Percentiles rank a stretch among this genome's conserved stretches.
phyloP scores from a whole-genome alignment of 2,329 filamentous ascomycete genomes.

The Epichloe gansuensis region DNA sequence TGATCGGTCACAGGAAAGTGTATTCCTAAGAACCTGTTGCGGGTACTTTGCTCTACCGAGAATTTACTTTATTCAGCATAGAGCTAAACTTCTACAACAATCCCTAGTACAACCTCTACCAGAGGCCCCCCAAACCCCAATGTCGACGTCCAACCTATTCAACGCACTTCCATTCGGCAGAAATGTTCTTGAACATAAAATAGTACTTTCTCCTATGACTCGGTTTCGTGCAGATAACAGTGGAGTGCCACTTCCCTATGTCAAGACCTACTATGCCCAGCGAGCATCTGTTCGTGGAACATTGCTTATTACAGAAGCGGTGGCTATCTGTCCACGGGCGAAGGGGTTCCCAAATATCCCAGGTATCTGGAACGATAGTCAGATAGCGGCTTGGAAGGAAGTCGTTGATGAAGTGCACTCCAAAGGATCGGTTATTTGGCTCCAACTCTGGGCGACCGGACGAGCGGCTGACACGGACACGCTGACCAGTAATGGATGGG shows the following conservation, averaged over 20 bases:
- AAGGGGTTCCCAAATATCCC: conserved; percentile 33
- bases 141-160: conserved; percentile 22
- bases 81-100: too few species aligned
- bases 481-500: background rate
- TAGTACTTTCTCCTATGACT: conserved; percentile 46
- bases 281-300: conserved; percentile 28
- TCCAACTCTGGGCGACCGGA: conserved; percentile 50
- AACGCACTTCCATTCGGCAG: conserved; percentile 29
- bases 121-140: too few species aligned
- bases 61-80: too few species aligned
- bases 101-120: too few species aligned
- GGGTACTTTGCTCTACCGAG: too few species aligned
- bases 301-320: conserved; percentile 31
- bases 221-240: conserved; percentile 32
- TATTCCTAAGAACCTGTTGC: too few species aligned
- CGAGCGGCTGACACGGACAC: conserved; percentile 24
- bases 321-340: conserved; percentile 25
- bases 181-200: conserved; percentile 25
- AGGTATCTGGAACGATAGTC: conserved; percentile 43
- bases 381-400: conserved; percentile 46
- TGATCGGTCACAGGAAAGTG: too few species aligned
- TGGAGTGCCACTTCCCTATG: conserved; percentile 12
- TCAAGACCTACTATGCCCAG: conserved; percentile 36
- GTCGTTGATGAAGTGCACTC: conserved; percentile 51
- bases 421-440: conserved; percentile 38